A percentile compares a stretch with the other conserved stretches of the same genome.
Conservation (phyloP, 352 stramenopile genomes). For the Phytophthora chlamydospora region DNA sequence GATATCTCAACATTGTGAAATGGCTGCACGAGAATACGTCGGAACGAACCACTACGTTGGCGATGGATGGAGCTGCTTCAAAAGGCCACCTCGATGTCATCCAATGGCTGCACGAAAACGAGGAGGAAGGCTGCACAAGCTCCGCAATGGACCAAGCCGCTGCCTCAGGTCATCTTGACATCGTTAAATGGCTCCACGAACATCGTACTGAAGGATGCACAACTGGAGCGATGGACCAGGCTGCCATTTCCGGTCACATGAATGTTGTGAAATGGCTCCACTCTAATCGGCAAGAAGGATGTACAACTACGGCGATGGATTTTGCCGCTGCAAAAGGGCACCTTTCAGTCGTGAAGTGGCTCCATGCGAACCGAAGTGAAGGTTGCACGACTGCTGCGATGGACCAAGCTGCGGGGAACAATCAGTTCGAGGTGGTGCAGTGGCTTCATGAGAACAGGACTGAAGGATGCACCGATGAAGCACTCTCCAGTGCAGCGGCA, state of each 20-base stretch:
- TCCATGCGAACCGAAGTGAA: slow-evolving; percentile 17
- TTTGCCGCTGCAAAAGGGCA: slow-evolving; percentile 2
- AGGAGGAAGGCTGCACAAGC: background rate
- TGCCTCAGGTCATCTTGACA: background rate
- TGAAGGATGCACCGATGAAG: too few relatives aligned
- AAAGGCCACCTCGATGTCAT: background rate
- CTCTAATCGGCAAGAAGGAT: slow-evolving; percentile 10
- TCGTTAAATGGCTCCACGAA: slow-evolving; percentile 9
- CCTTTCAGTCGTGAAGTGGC: slow-evolving; percentile 7
- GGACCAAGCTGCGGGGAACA: slow-evolving; percentile 6
- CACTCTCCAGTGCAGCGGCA: too few relatives aligned
- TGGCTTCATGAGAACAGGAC: slow-evolving; percentile 6
- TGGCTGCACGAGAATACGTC: background rate
- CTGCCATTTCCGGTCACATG: slow-evolving; percentile 1
- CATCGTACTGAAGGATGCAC: slow-evolving; percentile 14
- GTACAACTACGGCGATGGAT: slow-evolving; percentile 19
- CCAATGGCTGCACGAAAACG: slow-evolving; percentile 5
- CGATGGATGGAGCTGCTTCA: background rate
- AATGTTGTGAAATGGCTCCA: slow-evolving; percentile 13
- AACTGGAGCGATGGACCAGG: slow-evolving; percentile 14
- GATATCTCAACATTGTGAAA: background rate
- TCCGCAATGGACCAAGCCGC: slow-evolving; percentile 2
- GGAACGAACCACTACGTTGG: too few relatives aligned
- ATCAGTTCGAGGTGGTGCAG: slow-evolving; percentile 1
- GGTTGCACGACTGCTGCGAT: slow-evolving; percentile 19